Percentiles rank a stretch among this genome's conserved stretches.
Conservation (phyloP, 2,329 filamentous ascomycete species). For the Penicillium sp. region DNA sequence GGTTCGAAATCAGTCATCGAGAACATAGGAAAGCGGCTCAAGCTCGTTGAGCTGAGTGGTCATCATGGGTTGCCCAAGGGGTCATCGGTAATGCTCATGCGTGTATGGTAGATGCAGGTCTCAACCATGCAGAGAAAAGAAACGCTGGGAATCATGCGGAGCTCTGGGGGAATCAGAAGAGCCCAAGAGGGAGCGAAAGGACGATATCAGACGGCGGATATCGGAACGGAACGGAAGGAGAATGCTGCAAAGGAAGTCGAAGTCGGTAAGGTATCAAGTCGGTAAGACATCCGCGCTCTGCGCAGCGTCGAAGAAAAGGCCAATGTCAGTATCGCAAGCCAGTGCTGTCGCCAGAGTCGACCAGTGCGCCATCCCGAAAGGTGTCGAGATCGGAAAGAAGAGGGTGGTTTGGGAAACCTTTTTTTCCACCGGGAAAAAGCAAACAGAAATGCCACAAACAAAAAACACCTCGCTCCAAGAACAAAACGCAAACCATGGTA, state of each 20-base stretch:
- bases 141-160: constrained; percentile 12
- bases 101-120: constrained; percentile 17
- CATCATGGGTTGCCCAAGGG: constrained; percentile 9
- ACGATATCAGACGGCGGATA: constrained; percentile 13
- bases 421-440: constrained; percentile 9
- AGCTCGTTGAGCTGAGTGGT: constrained; percentile 6
- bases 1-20: constrained; percentile 6
- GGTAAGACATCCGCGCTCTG: constrained; percentile 8
- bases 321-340: constrained; percentile 7
- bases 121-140: constrained; percentile 12
- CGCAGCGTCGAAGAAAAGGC: constrained; percentile 5
- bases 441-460: constrained; percentile 14
- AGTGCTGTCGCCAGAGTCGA: constrained; percentile 10
- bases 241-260: constrained; percentile 5
- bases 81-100: constrained; percentile 23
- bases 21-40: constrained; percentile 16
- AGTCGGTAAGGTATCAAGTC: neutral
- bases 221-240: constrained; percentile 1
- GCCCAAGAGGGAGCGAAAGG: neutral
- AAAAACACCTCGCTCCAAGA: constrained; percentile 27
- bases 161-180: constrained; percentile 9
- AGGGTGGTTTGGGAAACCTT: constrained; percentile 7
- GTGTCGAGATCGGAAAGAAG: constrained; percentile 19
- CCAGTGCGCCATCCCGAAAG: constrained; percentile 12
- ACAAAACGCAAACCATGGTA: constrained; percentile 18